Evolutionary conservation across 2,329 filamentous ascomycete species (phyloP), one percentile per base, ranked within the genome.

Genomic region (Alternaria arborescens): DNA sequence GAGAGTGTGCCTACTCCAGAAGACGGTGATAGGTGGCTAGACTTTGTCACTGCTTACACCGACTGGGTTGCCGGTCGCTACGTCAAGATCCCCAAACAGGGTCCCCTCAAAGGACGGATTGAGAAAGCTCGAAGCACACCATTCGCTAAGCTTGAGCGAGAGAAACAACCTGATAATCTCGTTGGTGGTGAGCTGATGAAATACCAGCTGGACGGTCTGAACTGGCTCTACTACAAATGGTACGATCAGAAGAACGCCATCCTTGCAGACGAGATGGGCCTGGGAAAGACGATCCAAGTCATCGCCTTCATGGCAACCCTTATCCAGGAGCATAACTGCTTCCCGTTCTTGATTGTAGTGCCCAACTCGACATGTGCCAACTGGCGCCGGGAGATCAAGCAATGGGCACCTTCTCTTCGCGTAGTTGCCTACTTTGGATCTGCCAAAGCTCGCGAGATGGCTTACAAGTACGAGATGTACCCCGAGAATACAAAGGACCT

Each of bases 331-430:
- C 85, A 87, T 71, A 83, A 87, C 73, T 95, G 93, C 78, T 98
- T 91, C 86, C 95, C 95, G 0, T 98, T 97, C 74, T 84, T 99
- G 16, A 85, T 98, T 3, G 93, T 97, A 2, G 94, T 97, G 0
- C 95, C 95, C 0, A 98, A 98, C 74, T 90, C 94, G 0, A 99
- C 95, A 0, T 97, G 93, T 77, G 88, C 93, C n/a, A 99, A 99
- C 76, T 99, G 95, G 94, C 91, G 94, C 6, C 89, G 94, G 50
- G 95, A 99, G 76, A 93, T 98, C 77, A 96, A 97, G 81, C 89
- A 91, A 68, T 99, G 94, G 94, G 89, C 91, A 0, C 94, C 94
- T 1, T 87, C 87, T 7, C 81, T 98, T 36, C 88, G 93, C 42
- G 93, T 97, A 7, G 93, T 97, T n/a, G 90, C 93, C 0, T 98